Conservation (phyloP, 805 yeast species). For the Kuraishia hungarica region DNA sequence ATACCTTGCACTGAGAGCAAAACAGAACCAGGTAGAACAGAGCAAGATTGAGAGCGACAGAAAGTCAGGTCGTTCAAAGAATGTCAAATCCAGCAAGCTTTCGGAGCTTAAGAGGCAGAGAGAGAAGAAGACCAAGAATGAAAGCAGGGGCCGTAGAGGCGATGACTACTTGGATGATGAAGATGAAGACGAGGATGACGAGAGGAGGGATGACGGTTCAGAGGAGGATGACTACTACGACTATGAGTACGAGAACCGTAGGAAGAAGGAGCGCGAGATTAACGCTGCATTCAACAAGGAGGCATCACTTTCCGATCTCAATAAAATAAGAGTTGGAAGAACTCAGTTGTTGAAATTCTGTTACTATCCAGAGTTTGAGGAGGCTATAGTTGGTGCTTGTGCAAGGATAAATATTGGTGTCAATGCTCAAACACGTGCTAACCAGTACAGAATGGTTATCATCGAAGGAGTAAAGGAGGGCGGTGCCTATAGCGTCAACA, state of each 20-base stretch:
- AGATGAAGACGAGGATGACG: slow-evolving; percentile 26
- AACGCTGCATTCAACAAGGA: slow-evolving; percentile 33
- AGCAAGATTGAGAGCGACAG: slow-evolving; percentile 19
- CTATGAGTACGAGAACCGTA: slow-evolving; percentile 26
- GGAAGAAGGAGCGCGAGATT: slow-evolving; percentile 33
- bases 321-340: slow-evolving; percentile 71
- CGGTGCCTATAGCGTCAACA: slow-evolving; percentile 32
- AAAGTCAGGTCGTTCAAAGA: slow-evolving; percentile 14
- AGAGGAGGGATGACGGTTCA: slow-evolving; percentile 20
- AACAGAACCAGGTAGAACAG: slow-evolving; percentile 36
- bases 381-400: slow-evolving; percentile 61
- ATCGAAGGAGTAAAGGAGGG: slow-evolving; percentile 51
- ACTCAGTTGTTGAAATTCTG: slow-evolving; percentile 65
- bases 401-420: slow-evolving; percentile 79
- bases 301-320: slow-evolving; percentile 57
- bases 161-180: slow-evolving; percentile 36
- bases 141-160: slow-evolving; percentile 10
- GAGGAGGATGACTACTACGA: slow-evolving; percentile 36
- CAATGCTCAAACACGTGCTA: slow-evolving; percentile 50
- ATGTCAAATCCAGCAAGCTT: slow-evolving; percentile 22
- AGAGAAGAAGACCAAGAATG: slow-evolving; percentile 23
- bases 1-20: slow-evolving; percentile 76
- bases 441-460: slow-evolving; percentile 76
- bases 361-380: slow-evolving; percentile 75
- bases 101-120: slow-evolving; percentile 27